Conservation (phyloP, 163 green algal genomes). For the Trebouxia gelatinosa region DNA sequence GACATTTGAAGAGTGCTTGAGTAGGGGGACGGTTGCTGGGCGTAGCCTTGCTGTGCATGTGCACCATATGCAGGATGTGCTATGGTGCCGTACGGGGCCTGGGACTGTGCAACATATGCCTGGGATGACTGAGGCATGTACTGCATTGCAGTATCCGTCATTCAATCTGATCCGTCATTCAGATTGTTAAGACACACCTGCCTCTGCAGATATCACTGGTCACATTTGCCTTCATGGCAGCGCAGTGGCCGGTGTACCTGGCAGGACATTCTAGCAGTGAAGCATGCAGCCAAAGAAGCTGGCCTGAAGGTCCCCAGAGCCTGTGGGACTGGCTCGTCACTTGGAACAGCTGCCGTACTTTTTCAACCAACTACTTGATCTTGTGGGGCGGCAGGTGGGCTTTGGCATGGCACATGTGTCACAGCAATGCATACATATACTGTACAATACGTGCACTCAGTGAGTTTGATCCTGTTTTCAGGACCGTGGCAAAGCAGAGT, state of each 20-base stretch:
- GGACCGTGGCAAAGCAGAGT: no score
- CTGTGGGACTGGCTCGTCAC: conserved; percentile 28
- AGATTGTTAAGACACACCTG: background rate
- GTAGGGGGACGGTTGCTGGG: no score
- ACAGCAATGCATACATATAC: no score
- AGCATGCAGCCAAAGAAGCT: background rate
- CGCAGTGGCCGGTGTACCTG: conserved; percentile 31
- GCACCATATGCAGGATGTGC: no score
- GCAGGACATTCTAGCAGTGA: background rate
- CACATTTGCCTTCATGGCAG: conserved; percentile 41
- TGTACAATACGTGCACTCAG: no score
- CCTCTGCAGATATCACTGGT: conserved; percentile 25
- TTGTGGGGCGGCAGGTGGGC: conserved; percentile 38
- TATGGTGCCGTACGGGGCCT: no score
- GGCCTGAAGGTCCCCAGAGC: conserved; percentile 13
- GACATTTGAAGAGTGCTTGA: no score
- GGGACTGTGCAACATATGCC: no score
- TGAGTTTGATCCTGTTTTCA: no score
- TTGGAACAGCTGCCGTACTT: conserved; percentile 33
- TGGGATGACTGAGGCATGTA: no score
- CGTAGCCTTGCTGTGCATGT: no score
- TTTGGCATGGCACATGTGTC: no score
- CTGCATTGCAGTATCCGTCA: background rate
- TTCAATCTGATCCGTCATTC: background rate
- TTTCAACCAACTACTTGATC: conserved; percentile 25